A percentile compares a stretch with the other conserved stretches of the same genome.
phyloP scores from a whole-genome alignment of 768 basidiomycete species.

The Glaciozyma antarctica region DNA sequence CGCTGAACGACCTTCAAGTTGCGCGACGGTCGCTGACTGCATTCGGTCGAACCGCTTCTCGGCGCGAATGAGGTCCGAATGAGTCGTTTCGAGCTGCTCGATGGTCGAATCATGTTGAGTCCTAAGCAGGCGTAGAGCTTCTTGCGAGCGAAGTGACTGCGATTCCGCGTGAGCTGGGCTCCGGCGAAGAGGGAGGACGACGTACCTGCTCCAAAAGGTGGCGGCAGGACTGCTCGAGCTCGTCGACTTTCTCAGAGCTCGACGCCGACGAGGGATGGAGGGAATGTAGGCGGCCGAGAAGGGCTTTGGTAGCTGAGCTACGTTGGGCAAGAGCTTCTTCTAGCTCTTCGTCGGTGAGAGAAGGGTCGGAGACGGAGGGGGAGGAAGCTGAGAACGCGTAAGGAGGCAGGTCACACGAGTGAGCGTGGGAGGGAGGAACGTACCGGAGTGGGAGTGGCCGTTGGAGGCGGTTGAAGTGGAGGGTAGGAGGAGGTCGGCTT shows the following conservation, averaged over 20 bases:
- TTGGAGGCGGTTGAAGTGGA: background rate
- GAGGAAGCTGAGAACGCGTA: background rate
- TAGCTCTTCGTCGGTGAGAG: slow-evolving; percentile 20
- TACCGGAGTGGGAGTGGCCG: background rate
- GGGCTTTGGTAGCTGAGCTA: slow-evolving; percentile 14
- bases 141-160: slow-evolving; percentile 22
- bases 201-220: slow-evolving; percentile 10
- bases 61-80: slow-evolving; percentile 27
- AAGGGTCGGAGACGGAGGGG: slow-evolving; percentile 5
- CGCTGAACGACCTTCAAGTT: slow-evolving; percentile 23
- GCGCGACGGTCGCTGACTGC: slow-evolving; percentile 30
- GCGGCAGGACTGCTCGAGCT: slow-evolving; percentile 12
- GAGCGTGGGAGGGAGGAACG: background rate
- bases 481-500: slow-evolving; percentile 2
- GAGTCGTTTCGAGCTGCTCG: slow-evolving; percentile 27
- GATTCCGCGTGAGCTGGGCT: background rate
- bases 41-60: slow-evolving; percentile 35
- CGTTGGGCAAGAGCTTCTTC: slow-evolving; percentile 15
- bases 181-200: background rate
- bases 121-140: slow-evolving; percentile 30
- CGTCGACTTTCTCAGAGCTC: background rate
- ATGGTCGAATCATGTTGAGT: slow-evolving; percentile 25
- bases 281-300: slow-evolving; percentile 13
- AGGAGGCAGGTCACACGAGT: background rate
- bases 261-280: slow-evolving; percentile 8